These are phyloP conservation scores for Hypoxylon sp. DNA, from an alignment of 2,329 filamentous ascomycete species.

Conservation along the genomic window DNA sequence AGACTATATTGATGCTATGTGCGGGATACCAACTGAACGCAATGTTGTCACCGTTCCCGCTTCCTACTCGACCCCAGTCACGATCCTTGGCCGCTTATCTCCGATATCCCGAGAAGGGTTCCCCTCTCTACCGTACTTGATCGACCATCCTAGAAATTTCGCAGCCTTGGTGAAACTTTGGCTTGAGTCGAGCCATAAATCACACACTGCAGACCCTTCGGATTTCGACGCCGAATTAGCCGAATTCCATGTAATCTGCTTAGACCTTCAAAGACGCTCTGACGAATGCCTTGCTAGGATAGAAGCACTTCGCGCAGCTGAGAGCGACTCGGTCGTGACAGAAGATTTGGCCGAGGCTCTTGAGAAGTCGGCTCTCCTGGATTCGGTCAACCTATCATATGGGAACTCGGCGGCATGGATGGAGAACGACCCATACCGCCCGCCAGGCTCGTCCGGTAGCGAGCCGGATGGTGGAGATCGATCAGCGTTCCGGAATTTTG, in stretches of 20 bases:
- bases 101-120: slow-evolving; percentile 90
- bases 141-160: slow-evolving; percentile 89
- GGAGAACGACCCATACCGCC: slow-evolving; percentile 55
- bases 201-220: slow-evolving; percentile 54
- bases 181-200: slow-evolving; percentile 69
- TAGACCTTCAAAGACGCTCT: slow-evolving; percentile 65
- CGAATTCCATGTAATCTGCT: slow-evolving; percentile 68
- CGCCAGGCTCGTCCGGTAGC: slow-evolving; percentile 68
- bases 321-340: slow-evolving; percentile 54
- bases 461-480: slow-evolving; percentile 57
- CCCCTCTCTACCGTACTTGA: slow-evolving; percentile 90
- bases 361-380: slow-evolving; percentile 61
- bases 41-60: slow-evolving; percentile 78
- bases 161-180: slow-evolving; percentile 87
- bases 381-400: slow-evolving; percentile 57
- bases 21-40: slow-evolving; percentile 82
- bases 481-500: slow-evolving; percentile 44
- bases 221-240: slow-evolving; percentile 67
- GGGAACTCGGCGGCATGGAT: slow-evolving; percentile 56
- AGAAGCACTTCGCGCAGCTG: slow-evolving; percentile 61
- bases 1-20: slow-evolving; percentile 88
- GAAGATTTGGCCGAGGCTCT: slow-evolving; percentile 64
- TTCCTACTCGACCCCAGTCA: slow-evolving; percentile 92
- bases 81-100: slow-evolving; percentile 87
- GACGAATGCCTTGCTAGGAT: slow-evolving; percentile 67